Evolutionary conservation across 2,329 filamentous ascomycete species (phyloP).

Genomic region (Orbilia brochopaga): DNA sequence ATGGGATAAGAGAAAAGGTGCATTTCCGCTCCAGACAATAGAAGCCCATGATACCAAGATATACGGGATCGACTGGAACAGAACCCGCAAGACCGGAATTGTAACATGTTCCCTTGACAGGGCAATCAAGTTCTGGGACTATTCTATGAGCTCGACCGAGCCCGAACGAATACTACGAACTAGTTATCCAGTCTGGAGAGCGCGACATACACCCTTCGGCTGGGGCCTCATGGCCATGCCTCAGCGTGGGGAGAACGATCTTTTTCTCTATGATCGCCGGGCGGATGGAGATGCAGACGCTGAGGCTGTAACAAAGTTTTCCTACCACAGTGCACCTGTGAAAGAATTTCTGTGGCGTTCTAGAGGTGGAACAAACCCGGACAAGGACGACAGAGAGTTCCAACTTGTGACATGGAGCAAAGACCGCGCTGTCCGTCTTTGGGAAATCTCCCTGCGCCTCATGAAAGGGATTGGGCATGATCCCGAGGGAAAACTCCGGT

Average conservation of each 20-base stretch:
- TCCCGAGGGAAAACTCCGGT: slow-evolving; percentile 54
- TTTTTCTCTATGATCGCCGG: slow-evolving; percentile 78
- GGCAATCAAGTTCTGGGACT: slow-evolving; percentile 94
- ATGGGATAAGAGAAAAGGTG: slow-evolving; percentile 84
- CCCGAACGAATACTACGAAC: slow-evolving; percentile 80
- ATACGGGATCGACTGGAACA: slow-evolving; percentile 93
- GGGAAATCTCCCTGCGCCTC: slow-evolving; percentile 61
- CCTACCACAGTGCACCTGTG: slow-evolving; percentile 71
- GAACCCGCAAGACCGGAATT: slow-evolving; percentile 72
- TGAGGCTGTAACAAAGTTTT: slow-evolving; percentile 66
- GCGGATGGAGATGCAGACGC: slow-evolving; percentile 60
- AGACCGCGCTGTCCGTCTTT: slow-evolving; percentile 80
- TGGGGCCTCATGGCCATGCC: slow-evolving; percentile 88
- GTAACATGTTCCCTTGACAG: slow-evolving; percentile 90
- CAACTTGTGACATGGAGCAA: slow-evolving; percentile 92
- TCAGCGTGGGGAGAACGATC: slow-evolving; percentile 80
- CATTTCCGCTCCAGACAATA: slow-evolving; percentile 79
- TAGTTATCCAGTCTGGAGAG: slow-evolving; percentile 86
- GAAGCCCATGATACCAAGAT: slow-evolving; percentile 90
- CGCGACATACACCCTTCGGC: slow-evolving; percentile 88
- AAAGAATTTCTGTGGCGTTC: slow-evolving; percentile 92
- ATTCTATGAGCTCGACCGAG: slow-evolving; percentile 67
- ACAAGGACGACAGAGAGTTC: slow-evolving; percentile 83
- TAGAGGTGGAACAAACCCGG: slow-evolving; percentile 69
- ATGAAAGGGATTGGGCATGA: slow-evolving; percentile 55